Percentiles rank a stretch among this genome's conserved stretches.
Conservation (phyloP, 2,329 filamentous ascomycete genomes). For the Stemphylium beticola region DNA sequence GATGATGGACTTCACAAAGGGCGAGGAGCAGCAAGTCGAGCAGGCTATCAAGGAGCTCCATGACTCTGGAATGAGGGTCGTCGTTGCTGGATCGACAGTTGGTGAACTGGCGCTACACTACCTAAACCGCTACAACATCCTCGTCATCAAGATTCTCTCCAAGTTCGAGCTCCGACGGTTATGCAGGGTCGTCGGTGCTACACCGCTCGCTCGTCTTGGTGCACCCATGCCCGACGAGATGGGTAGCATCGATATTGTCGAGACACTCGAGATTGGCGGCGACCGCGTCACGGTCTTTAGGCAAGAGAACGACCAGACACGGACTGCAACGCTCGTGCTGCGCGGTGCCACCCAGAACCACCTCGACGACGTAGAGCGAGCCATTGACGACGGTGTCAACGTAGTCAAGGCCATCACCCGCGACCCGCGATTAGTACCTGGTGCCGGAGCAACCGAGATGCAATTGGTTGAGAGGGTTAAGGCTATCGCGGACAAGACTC, state of each 20-base stretch:
- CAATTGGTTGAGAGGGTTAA: slow-evolving; percentile 93
- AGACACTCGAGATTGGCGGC: slow-evolving; percentile 96
- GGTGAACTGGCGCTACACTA: slow-evolving; percentile 97
- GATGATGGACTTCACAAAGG: slow-evolving; percentile 98
- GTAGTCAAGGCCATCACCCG: slow-evolving; percentile 98
- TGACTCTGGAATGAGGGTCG: slow-evolving; percentile 89
- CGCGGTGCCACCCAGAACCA: slow-evolving; percentile 97
- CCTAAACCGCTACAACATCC: slow-evolving; percentile 94
- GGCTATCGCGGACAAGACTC: slow-evolving; percentile 87
- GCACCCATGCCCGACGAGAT: slow-evolving; percentile 99
- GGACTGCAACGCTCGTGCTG: slow-evolving; percentile 92
- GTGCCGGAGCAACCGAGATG: slow-evolving; percentile 92
- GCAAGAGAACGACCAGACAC: slow-evolving; percentile 90
- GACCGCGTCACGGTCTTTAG: slow-evolving; percentile 98
- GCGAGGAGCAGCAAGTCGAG: slow-evolving; percentile 92
- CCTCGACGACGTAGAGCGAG: slow-evolving; percentile 94
- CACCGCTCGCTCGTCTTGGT: slow-evolving; percentile 91
- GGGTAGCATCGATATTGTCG: slow-evolving; percentile 91
- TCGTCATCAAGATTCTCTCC: slow-evolving; percentile 95
- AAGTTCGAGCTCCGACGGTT: slow-evolving; percentile 96
- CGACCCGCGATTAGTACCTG: slow-evolving; percentile 88
- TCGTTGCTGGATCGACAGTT: slow-evolving; percentile 90
- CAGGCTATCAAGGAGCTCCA: slow-evolving; percentile 91
- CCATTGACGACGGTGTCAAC: slow-evolving; percentile 97
- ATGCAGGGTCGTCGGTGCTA: slow-evolving; percentile 95